Evolutionary conservation across 2,329 filamentous ascomycete species (phyloP), one percentile per base, ranked within the genome.

Genomic region (Aspergillus quadricinctus): DNA sequence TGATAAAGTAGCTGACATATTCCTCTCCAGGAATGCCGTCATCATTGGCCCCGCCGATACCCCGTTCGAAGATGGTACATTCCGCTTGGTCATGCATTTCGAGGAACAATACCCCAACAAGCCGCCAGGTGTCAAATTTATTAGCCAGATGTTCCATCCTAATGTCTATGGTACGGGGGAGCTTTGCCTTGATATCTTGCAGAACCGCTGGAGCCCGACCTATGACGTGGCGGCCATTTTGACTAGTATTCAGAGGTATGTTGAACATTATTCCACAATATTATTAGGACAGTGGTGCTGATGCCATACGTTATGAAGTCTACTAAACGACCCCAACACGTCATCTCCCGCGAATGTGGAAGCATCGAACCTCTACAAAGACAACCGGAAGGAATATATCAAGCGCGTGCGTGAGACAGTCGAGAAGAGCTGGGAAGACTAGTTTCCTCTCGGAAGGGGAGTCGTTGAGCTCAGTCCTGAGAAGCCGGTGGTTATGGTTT

Each of bases 51-150:
- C 93, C 41, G 91, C 91, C 58, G 94, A 99, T 70, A 99, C 94
- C 1, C 93, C 94, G 1, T 99, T 97, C 69, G 94, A 99, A 77
- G 94, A 99, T 75, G 94, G 94, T 61, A 99, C 94, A 23, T 99
- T 99, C 75, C 84, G 93, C 64, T 87, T 99, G 10, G 92, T 97
- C 52, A 97, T 99, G 93, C 92, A 97, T 72, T 99, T 99, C 67
- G 94, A 97, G 72, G 94, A 99, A 75, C 92, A 96, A 70, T 99
- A 99, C 69, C 94, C 94, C 29, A 99, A 97, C 78, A 97, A 97
- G 75, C 94, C 94, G 4, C 94, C 94, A 0, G 89, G 92, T 35
- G 94, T 97, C 77, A 97, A 97, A 72, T 99, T 99, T 74, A 96
- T 99, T 73, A 96, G 90, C 75, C 87, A 94, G 74, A 99, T 99